Percentiles rank a stretch among this genome's conserved stretches.
phyloP scores from a whole-genome alignment of 1,284 basidiomycete species.

The Earliella scabrosa region DNA sequence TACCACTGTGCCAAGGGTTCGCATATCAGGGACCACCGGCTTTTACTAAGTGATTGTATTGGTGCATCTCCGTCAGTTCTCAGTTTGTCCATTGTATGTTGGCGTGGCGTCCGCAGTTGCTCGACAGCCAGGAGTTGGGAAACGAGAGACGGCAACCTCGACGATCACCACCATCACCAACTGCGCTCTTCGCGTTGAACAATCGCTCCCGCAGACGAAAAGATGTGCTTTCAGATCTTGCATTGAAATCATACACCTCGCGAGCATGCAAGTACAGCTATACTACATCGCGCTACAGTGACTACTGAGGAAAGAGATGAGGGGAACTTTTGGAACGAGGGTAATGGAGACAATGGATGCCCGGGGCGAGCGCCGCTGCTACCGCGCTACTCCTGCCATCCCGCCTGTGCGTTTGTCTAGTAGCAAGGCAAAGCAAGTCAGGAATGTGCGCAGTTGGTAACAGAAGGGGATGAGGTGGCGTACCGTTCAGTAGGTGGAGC shows the following conservation, averaged over 20 bases:
- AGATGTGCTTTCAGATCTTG: too few species aligned
- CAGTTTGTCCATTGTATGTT: too few species aligned
- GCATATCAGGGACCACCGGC: neutral
- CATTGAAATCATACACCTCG: too few species aligned
- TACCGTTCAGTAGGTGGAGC: slow-evolving; percentile 44
- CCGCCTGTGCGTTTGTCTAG: neutral
- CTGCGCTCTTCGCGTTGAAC: too few species aligned
- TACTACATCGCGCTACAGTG: neutral
- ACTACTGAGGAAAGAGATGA: neutral
- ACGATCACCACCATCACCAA: too few species aligned
- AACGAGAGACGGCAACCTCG: too few species aligned
- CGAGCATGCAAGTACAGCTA: neutral
- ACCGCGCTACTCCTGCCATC: neutral
- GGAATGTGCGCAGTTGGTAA: too few species aligned
- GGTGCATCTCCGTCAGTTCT: slow-evolving; percentile 36
- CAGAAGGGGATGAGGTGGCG: neutral
- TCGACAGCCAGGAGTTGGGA: too few species aligned
- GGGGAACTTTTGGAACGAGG: neutral
- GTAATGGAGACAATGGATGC: neutral
- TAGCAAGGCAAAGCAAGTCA: neutral
- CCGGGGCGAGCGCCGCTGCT: neutral
- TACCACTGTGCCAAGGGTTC: slow-evolving; percentile 31
- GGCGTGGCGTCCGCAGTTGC: too few species aligned
- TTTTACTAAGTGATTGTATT: too few species aligned
- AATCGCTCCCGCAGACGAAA: too few species aligned